These are phyloP conservation scores for Penicillium sp. DNA, from an alignment of 2,329 filamentous ascomycete genomes.

Conservation along the genomic window DNA sequence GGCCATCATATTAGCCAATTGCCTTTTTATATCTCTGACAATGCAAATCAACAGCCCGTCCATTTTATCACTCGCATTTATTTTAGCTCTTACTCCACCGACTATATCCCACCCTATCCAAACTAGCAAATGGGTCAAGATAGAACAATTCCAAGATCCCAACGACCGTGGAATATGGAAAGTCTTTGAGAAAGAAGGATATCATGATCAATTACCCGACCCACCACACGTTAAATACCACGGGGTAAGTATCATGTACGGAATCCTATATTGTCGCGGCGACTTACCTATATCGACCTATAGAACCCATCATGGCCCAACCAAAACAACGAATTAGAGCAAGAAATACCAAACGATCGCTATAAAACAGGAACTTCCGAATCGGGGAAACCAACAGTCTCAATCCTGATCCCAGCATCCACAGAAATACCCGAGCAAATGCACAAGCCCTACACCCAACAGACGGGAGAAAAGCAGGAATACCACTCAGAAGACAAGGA, in stretches of 20 bases:
- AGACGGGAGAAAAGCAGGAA: background rate
- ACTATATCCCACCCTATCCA: slow-evolving; percentile 14
- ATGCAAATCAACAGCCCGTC: slow-evolving; percentile 1
- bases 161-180: slow-evolving; percentile 4
- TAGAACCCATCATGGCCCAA: slow-evolving; percentile 3
- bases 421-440: background rate
- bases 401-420: slow-evolving; percentile 12
- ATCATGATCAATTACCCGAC: background rate
- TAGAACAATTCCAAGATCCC: background rate
- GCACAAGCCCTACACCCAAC: background rate
- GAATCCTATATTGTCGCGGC: background rate
- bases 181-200: slow-evolving; percentile 3
- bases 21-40: background rate
- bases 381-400: slow-evolving; percentile 8
- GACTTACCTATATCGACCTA: background rate
- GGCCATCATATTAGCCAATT: background rate
- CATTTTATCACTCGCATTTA: slow-evolving; percentile 1
- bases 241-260: slow-evolving; percentile 4
- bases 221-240: slow-evolving; percentile 1
- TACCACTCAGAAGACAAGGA: background rate
- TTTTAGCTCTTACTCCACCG: slow-evolving; percentile 9
- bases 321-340: background rate
- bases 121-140: slow-evolving; percentile 11
- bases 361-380: slow-evolving; percentile 2
- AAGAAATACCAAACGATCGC: background rate